phyloP scores from a whole-genome alignment of 108 stramenopile genomes.

The Epipyxis sp. region DNA sequence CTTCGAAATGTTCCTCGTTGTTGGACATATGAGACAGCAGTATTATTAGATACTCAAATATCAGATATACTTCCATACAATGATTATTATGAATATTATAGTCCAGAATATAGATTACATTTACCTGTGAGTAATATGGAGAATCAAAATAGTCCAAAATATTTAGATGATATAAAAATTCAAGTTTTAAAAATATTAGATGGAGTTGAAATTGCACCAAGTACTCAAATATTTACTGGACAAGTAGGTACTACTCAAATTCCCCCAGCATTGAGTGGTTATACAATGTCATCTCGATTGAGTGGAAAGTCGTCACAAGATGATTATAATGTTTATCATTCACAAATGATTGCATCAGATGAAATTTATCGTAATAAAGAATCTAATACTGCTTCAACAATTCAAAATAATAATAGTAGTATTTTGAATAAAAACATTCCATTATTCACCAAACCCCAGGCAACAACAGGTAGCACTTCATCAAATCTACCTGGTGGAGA shows the following conservation, averaged over 20 bases:
- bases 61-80: constrained; percentile 92
- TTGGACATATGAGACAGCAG: constrained; percentile 95
- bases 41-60: constrained; percentile 70
- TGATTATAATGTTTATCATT: too few species aligned
- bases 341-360: too few species aligned
- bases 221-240: constrained; percentile 37
- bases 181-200: constrained; percentile 72
- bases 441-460: too few species aligned
- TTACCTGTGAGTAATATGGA: constrained; percentile 94
- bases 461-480: too few species aligned
- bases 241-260: constrained; percentile 34
- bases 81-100: constrained; percentile 98
- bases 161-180: constrained; percentile 75
- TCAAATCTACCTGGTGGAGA: too few species aligned
- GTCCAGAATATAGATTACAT: constrained; percentile 94
- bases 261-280: constrained; percentile 12
- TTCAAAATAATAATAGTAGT: too few species aligned
- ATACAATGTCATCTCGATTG: background rate
- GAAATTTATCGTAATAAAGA: too few species aligned
- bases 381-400: too few species aligned
- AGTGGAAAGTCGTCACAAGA: background rate
- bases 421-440: too few species aligned
- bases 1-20: constrained; percentile 97
- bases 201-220: constrained; percentile 58
- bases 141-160: constrained; percentile 82